Percentiles rank a stretch among this genome's conserved stretches.
Conservation (phyloP, 345 rosid genomes). For the Passiflora organensis region DNA sequence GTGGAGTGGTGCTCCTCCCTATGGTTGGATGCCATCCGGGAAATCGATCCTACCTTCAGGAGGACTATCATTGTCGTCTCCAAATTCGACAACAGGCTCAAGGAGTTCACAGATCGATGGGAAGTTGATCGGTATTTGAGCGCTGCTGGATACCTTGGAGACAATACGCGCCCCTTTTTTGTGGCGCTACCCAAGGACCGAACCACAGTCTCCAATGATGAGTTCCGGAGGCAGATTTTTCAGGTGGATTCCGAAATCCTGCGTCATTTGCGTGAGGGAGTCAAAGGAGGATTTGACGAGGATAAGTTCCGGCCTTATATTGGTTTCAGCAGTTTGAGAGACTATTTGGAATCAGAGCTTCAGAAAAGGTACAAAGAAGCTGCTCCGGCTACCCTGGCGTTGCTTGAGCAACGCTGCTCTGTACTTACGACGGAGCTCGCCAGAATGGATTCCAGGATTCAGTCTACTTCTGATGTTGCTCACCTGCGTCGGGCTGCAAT, state of each 20-base stretch:
- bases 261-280: slow-evolving; percentile 67
- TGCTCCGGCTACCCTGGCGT: slow-evolving; percentile 90
- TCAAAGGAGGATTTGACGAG: slow-evolving; percentile 93
- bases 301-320: slow-evolving; percentile 61
- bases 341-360: slow-evolving; percentile 82
- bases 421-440: slow-evolving; percentile 61
- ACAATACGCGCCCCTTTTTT: slow-evolving; percentile 72
- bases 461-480: slow-evolving; percentile 87
- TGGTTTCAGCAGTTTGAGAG: slow-evolving; percentile 80
- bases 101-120: slow-evolving; percentile 82
- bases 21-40: slow-evolving; percentile 90
- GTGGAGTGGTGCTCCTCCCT: slow-evolving; percentile 98
- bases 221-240: slow-evolving; percentile 76
- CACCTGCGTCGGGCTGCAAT: slow-evolving; percentile 82
- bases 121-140: slow-evolving; percentile 90
- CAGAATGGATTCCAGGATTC: slow-evolving; percentile 64
- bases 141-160: slow-evolving; percentile 95
- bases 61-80: slow-evolving; percentile 89
- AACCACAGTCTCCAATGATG: slow-evolving; percentile 73
- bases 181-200: slow-evolving; percentile 93
- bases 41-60: slow-evolving; percentile 80
- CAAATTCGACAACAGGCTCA: slow-evolving; percentile 93
- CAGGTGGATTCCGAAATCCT: slow-evolving; percentile 71
- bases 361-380: slow-evolving; percentile 94
- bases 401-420: slow-evolving; percentile 84